A percentile compares a stretch with the other conserved stretches of the same genome.
phyloP scores from a whole-genome alignment of 2,329 filamentous ascomycete genomes.

The Cercospora canescens region DNA sequence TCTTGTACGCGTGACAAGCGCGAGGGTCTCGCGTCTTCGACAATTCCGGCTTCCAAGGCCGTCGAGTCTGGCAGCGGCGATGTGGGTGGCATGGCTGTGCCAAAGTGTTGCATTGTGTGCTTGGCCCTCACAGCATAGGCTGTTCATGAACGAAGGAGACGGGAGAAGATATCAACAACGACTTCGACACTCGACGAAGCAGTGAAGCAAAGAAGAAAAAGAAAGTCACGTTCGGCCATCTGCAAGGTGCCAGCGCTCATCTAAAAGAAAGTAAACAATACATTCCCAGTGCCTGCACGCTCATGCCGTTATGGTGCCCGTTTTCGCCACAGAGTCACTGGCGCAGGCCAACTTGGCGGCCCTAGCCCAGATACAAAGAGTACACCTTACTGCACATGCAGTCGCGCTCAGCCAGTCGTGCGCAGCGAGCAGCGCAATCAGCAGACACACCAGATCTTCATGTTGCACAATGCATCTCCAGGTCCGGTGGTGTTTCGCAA shows the following conservation, averaged over 20 bases:
- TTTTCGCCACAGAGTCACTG: slow-evolving; percentile 9
- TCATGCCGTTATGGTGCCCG: neutral
- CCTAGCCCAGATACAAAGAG: slow-evolving; percentile 10
- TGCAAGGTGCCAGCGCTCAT: slow-evolving; percentile 18
- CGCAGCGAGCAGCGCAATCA: slow-evolving; percentile 3
- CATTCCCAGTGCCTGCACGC: slow-evolving; percentile 6
- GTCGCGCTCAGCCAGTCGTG: slow-evolving; percentile 12
- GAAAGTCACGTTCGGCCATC: slow-evolving; percentile 7
- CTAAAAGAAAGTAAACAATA: slow-evolving; percentile 16
- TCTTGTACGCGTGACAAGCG: slow-evolving; percentile 34
- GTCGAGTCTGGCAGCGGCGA: slow-evolving; percentile 35
- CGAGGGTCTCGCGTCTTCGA: slow-evolving; percentile 32
- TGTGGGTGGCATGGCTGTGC: slow-evolving; percentile 12
- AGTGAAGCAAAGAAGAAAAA: neutral
- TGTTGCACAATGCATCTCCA: slow-evolving; percentile 13
- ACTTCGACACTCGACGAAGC: slow-evolving; percentile 2
- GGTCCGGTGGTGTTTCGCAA: slow-evolving; percentile 12
- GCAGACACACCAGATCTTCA: slow-evolving; percentile 11
- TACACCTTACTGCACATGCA: slow-evolving; percentile 15
- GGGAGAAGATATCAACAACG: neutral
- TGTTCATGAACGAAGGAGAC: neutral
- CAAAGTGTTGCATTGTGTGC: slow-evolving; percentile 18
- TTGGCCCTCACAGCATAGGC: neutral
- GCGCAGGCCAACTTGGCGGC: slow-evolving; percentile 15
- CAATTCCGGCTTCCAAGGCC: slow-evolving; percentile 35